These are phyloP conservation scores for Kwoniella pini DNA, from an alignment of 768 basidiomycete species.

Conservation along the genomic window DNA sequence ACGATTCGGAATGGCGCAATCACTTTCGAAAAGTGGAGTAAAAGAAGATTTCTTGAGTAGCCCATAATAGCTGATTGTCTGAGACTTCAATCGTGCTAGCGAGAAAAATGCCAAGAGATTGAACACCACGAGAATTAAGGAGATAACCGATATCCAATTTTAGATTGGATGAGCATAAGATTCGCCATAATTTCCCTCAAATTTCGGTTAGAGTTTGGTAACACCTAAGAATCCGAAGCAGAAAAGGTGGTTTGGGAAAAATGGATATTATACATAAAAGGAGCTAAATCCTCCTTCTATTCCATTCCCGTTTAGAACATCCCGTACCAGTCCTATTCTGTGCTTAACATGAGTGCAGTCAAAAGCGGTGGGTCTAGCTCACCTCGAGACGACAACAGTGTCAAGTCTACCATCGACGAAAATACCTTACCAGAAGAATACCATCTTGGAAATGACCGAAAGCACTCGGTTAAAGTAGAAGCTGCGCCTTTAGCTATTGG, in stretches of 20 bases:
- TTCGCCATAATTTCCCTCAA: constrained; percentile 1
- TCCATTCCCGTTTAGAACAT: too few relatives aligned
- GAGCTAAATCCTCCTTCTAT: too few relatives aligned
- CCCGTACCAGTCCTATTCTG: too few relatives aligned
- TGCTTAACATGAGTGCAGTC: neutral
- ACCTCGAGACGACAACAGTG: constrained; percentile 8
- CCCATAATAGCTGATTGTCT: neutral
- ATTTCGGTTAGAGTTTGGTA: neutral
- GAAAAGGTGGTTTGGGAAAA: too few relatives aligned
- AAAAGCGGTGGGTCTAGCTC: constrained; percentile 3
- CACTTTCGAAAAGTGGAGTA: too few relatives aligned
- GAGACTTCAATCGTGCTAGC: too few relatives aligned
- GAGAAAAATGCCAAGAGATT: neutral
- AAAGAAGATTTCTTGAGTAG: neutral
- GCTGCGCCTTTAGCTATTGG: constrained; percentile 6
- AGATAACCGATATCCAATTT: constrained; percentile 8
- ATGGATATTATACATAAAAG: too few relatives aligned
- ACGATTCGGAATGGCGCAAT: too few relatives aligned
- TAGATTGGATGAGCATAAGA: neutral
- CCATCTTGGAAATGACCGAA: constrained; percentile 6
- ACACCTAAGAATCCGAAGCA: neutral
- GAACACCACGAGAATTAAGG: neutral
- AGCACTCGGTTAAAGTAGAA: neutral
- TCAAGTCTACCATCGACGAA: neutral
- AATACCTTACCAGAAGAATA: constrained; percentile 10